Evolutionary conservation across 495 filamentous ascomycete species (phyloP).

Genomic region (Tuber borchii): DNA sequence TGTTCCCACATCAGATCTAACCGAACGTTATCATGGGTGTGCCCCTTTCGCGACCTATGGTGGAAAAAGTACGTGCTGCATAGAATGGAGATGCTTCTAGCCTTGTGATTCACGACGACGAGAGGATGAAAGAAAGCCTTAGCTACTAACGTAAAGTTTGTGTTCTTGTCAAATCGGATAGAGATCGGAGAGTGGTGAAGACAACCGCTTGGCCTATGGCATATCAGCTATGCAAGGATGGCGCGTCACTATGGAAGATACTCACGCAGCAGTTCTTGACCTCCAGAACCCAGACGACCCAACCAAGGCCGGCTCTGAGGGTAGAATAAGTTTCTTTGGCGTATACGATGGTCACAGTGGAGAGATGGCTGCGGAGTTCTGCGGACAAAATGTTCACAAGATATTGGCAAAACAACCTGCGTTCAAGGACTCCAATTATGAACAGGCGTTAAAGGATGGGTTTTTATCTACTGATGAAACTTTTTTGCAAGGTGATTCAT

Average conservation of each 20-base stretch:
- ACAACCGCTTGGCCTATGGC: slow-evolving; percentile 86
- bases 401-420: slow-evolving; percentile 90
- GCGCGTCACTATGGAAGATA: slow-evolving; percentile 99
- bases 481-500: slow-evolving; percentile 75
- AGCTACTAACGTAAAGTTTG: slow-evolving; percentile 15
- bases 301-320: slow-evolving; percentile 57
- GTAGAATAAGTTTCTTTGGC: slow-evolving; percentile 88
- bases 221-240: slow-evolving; percentile 99
- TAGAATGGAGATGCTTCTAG: slow-evolving; percentile 19
- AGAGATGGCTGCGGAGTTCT: slow-evolving; percentile 88
- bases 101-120: slow-evolving; percentile 23
- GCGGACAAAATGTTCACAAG: slow-evolving; percentile 85
- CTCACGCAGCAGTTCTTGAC: slow-evolving; percentile 82
- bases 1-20: slow-evolving; percentile 14
- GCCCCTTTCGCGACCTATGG: slow-evolving; percentile 95
- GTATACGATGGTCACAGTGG: slow-evolving; percentile 98
- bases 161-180: slow-evolving; percentile 45
- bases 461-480: slow-evolving; percentile 94
- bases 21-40: slow-evolving; percentile 70
- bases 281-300: slow-evolving; percentile 60
- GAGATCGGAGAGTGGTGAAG: slow-evolving; percentile 80
- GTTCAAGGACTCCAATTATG: slow-evolving; percentile 83
- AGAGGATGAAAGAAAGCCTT: slow-evolving; percentile 26
- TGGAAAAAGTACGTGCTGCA: slow-evolving; percentile 77
- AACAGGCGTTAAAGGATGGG: slow-evolving; percentile 93